Evolutionary conservation across 768 basidiomycete species (phyloP).

Genomic region (Leccinellum luteum): DNA sequence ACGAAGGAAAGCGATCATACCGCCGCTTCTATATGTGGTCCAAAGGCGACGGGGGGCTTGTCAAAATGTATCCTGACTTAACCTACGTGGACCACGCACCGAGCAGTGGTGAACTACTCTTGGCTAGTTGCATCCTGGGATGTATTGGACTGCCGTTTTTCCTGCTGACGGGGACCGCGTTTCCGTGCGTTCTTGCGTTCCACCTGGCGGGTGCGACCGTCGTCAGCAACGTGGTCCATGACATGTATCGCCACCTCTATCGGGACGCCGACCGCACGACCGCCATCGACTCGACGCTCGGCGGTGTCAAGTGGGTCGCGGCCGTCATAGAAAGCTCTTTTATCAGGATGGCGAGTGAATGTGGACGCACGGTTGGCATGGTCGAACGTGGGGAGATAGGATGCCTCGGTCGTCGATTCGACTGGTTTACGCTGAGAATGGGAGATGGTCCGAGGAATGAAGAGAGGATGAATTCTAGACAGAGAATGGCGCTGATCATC

Average conservation of each 20-base stretch:
- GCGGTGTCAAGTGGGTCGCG: constrained; percentile 35
- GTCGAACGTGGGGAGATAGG: constrained; percentile 42
- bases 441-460: constrained; percentile 42
- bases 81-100: constrained; percentile 45
- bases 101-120: constrained; percentile 47
- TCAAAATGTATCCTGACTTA: constrained; percentile 46
- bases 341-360: constrained; percentile 50
- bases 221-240: constrained; percentile 45
- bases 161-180: constrained; percentile 9
- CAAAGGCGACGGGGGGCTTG: constrained; percentile 52
- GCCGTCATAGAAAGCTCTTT: constrained; percentile 50
- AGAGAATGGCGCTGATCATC: constrained; percentile 29
- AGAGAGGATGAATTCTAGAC: constrained; percentile 41
- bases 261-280: constrained; percentile 37
- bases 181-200: constrained; percentile 18
- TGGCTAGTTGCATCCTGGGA: constrained; percentile 24
- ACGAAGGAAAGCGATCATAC: constrained; percentile 43
- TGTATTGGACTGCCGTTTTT: constrained; percentile 13
- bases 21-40: constrained; percentile 59
- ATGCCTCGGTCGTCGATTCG: constrained; percentile 44
- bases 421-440: constrained; percentile 49
- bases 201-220: constrained; percentile 30
- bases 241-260: constrained; percentile 47
- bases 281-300: constrained; percentile 34
- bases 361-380: constrained; percentile 45